Percentiles rank a stretch among this genome's conserved stretches.
Evolutionary conservation across 2,329 filamentous ascomycete genomes (phyloP).

Genomic region (Aspergillus uvarum): DNA sequence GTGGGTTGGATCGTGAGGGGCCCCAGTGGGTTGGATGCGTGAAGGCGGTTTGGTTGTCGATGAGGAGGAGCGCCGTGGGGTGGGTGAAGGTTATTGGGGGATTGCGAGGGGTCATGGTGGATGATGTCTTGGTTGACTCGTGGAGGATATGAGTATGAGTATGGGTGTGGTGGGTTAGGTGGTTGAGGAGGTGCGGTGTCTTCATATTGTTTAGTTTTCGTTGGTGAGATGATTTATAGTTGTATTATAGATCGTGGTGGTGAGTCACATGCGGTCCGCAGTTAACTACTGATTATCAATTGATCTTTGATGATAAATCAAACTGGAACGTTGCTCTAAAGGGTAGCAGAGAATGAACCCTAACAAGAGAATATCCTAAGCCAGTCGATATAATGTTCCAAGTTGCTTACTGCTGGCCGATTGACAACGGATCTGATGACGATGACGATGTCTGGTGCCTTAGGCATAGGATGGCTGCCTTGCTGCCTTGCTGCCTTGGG

Average conservation of each 20-base stretch:
- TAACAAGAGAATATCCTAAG: no score
- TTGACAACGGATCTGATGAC: no score
- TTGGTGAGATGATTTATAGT: neutral
- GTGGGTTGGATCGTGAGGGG: slow-evolving; percentile 44
- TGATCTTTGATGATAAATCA: no score
- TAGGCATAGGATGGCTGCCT: neutral
- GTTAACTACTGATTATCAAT: no score
- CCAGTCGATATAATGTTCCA: no score
- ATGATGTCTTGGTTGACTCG: neutral
- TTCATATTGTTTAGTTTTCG: neutral
- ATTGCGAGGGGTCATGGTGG: neutral
- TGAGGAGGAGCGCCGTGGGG: slow-evolving; percentile 47
- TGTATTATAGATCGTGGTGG: neutral
- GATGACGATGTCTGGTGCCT: neutral
- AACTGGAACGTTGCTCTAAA: no score
- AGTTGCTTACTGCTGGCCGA: neutral
- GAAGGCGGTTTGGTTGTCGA: slow-evolving; percentile 51
- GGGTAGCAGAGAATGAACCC: no score
- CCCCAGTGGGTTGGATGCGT: slow-evolving; percentile 43
- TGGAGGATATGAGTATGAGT: neutral
- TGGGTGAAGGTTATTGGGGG: slow-evolving; percentile 11
- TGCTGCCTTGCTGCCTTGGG: neutral
- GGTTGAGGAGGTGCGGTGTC: neutral
- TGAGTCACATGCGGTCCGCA: neutral
- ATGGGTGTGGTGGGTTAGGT: neutral